Percentiles rank a stretch among this genome's conserved stretches.
Evolutionary conservation across 2,329 filamentous ascomycete genomes (phyloP).

Genomic region (Colletotrichum acutatum): DNA sequence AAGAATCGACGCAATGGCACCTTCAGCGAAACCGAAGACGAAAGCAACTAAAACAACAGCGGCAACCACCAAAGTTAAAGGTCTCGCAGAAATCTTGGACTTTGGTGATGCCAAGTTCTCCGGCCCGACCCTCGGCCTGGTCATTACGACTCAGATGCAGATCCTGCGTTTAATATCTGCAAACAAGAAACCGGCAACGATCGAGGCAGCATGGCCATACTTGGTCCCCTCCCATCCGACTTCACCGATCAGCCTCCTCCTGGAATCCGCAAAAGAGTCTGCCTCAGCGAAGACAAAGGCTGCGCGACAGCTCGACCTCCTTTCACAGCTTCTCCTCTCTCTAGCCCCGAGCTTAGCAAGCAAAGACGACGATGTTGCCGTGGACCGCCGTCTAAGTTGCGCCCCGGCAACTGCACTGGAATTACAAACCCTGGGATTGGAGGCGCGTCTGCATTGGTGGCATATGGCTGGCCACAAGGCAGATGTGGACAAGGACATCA

Average conservation of each 20-base stretch:
- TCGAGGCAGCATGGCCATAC: constrained; percentile 67
- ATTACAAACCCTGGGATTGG: constrained; percentile 72
- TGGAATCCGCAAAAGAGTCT: constrained; percentile 54
- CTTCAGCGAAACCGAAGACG: constrained; percentile 7
- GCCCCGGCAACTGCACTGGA: constrained; percentile 68
- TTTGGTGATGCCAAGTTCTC: constrained; percentile 61
- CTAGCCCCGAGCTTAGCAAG: constrained; percentile 75
- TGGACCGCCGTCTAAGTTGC: constrained; percentile 64
- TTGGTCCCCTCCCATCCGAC: constrained; percentile 63
- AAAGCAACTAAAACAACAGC: constrained; percentile 8
- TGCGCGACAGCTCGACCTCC: constrained; percentile 72
- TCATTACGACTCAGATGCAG: constrained; percentile 74
- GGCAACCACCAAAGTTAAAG: constrained; percentile 45
- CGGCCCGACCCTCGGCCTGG: constrained; percentile 59
- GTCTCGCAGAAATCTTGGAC: constrained; percentile 69
- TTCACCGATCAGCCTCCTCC: constrained; percentile 69
- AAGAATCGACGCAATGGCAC: constrained; percentile 59
- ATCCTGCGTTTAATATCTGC: constrained; percentile 71
- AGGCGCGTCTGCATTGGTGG: constrained; percentile 74
- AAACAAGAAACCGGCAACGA: constrained; percentile 66
- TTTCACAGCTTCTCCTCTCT: constrained; percentile 73
- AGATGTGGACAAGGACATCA: constrained; percentile 71
- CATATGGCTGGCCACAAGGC: constrained; percentile 67
- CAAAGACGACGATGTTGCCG: constrained; percentile 68
- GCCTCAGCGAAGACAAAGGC: constrained; percentile 65